phyloP scores from a whole-genome alignment of 129 eudicot genomes.

The Dittrichia graveolens region DNA sequence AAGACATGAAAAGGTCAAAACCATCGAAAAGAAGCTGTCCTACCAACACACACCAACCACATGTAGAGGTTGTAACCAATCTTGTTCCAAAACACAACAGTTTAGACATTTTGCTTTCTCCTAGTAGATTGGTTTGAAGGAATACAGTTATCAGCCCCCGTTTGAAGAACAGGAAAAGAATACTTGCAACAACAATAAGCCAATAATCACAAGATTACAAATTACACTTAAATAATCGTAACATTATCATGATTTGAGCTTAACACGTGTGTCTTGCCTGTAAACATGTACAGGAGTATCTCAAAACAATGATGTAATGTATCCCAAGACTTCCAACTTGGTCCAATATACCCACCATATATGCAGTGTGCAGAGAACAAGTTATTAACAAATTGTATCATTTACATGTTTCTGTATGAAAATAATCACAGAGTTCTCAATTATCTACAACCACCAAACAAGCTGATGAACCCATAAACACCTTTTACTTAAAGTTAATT shows the following conservation, averaged over 20 bases:
- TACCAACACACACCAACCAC: no score
- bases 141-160: neutral
- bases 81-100: neutral
- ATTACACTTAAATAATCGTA: neutral
- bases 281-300: neutral
- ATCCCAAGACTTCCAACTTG: neutral
- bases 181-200: neutral
- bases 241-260: no score
- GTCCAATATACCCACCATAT: neutral
- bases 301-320: neutral
- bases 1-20: no score
- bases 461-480: conserved; percentile 19
- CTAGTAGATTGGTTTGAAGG: neutral
- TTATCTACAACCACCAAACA: neutral
- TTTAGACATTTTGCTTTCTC: neutral
- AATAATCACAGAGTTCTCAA: conserved; percentile 7
- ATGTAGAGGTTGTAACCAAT: no score
- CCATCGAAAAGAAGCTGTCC: no score
- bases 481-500: neutral
- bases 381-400: conserved; percentile 19
- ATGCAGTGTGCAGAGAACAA: neutral
- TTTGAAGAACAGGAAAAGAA: neutral
- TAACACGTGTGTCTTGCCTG: no score
- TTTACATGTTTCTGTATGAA: conserved; percentile 12
- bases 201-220: neutral